Evolutionary conservation across 2,329 filamentous ascomycete genomes (phyloP), one percentile per base, ranked within the genome.

Genomic region (Pseudogymnoascus sp.): DNA sequence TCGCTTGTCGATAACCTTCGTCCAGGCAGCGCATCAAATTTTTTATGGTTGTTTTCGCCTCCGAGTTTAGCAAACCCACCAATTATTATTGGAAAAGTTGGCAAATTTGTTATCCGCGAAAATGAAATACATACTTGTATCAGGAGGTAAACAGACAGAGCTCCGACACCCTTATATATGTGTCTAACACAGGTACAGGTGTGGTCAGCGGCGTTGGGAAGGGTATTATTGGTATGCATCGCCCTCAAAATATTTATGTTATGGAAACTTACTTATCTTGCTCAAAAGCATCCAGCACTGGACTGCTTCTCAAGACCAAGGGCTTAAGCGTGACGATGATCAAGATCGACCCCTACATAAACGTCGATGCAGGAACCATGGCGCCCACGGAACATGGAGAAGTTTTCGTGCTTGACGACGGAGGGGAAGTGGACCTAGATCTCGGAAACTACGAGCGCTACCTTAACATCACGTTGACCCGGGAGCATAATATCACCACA

Each of bases 401-500:
- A 77, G 88, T 89, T 67, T 96, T 93, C 71, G 92, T 97, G 53
- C 82, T 94, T 62, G 85, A 90, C 68, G 90, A 94, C 69, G 90
- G 90, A 64, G 88, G 89, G 66, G 89, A 90, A 74, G 83, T 86
- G 64, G 87, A 90, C 70, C 81, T 90, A 62, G 87, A 90, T 72
- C 78, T 90, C 33, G 87, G 87, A 65, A 90, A 89, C 74, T 89
- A 89, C 75, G 87, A 90, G 73, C 82, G 87, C 43, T 96, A 96
- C 72, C 85, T 96, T 59, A 87, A 87, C 70, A 87, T 92, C 66
- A 89, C 87, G 60, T 80, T 97, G 64, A 90, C 85, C 8, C 81
- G 87, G 64, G 91, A 96, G 68, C 90, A 93, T 79, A 97, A 97
- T 75, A 96, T 99, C 75, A 99, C 94, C 2, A 96, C 93, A 4